These are phyloP conservation scores for Nasturtium officinale DNA, from an alignment of 345 rosid genomes.

Conservation along the genomic window DNA sequence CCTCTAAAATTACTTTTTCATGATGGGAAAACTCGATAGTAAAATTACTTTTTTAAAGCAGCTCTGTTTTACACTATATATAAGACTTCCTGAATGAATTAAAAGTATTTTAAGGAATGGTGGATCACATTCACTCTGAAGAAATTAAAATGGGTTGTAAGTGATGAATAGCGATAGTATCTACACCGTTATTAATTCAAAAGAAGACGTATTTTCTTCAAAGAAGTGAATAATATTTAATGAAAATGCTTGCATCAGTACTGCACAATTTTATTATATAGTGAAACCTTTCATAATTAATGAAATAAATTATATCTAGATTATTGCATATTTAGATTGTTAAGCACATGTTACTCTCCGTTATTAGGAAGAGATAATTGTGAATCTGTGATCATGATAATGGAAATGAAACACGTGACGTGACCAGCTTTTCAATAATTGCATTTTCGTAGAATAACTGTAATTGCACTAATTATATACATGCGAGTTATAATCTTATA, in stretches of 20 bases:
- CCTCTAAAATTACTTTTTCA: neutral
- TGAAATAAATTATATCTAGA: constrained; percentile 22
- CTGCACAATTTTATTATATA: constrained; percentile 12
- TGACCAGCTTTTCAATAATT: constrained; percentile 20
- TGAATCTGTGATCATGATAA: constrained; percentile 18
- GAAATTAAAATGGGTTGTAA: constrained; percentile 28
- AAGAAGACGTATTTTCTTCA: neutral
- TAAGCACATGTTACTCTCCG: constrained; percentile 42
- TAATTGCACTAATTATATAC: constrained; percentile 4
- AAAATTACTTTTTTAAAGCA: neutral
- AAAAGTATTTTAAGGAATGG: constrained; percentile 31
- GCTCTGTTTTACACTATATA: constrained; percentile 17
- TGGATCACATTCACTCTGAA: constrained; percentile 42
- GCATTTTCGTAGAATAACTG: constrained; percentile 15
- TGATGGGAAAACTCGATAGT: neutral
- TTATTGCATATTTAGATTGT: constrained; percentile 38
- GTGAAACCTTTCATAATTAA: constrained; percentile 6
- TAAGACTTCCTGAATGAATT: constrained; percentile 11
- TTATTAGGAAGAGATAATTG: constrained; percentile 36
- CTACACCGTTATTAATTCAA: constrained; percentile 3
- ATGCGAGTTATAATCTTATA: neutral
- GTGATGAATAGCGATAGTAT: constrained; percentile 21
- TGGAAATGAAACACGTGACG: constrained; percentile 41
- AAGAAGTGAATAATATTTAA: neutral
- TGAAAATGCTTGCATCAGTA: constrained; percentile 25